Evolutionary conservation across 495 filamentous ascomycete species (phyloP).

Genomic region (Mytilinidion resinicola): DNA sequence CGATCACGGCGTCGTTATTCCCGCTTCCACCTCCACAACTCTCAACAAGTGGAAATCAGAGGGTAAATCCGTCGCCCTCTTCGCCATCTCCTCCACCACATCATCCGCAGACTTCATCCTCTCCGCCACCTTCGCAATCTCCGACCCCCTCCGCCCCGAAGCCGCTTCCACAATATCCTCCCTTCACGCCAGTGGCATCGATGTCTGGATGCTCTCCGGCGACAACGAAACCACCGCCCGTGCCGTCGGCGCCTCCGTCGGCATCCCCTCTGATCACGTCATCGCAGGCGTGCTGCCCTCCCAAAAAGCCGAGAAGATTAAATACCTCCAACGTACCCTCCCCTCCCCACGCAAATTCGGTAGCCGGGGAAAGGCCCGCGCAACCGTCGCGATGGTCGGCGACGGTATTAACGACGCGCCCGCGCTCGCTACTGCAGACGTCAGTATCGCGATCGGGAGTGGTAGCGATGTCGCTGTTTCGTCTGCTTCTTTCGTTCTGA

Average conservation of each 20-base stretch:
- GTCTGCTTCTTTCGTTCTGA: conserved; percentile 76
- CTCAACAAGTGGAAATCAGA: conserved; percentile 32
- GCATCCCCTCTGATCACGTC: conserved; percentile 67
- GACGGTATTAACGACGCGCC: conserved; percentile 91
- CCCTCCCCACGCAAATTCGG: neutral
- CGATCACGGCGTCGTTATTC: conserved; percentile 27
- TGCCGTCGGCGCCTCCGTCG: conserved; percentile 66
- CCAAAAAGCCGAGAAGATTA: conserved; percentile 80
- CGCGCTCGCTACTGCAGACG: conserved; percentile 76
- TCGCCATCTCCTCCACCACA: conserved; percentile 11
- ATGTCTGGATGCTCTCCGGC: conserved; percentile 89
- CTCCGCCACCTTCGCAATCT: conserved; percentile 29
- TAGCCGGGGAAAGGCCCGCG: conserved; percentile 1
- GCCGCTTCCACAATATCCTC: conserved; percentile 57
- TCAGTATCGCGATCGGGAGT: conserved; percentile 77
- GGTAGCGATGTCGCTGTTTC: conserved; percentile 82
- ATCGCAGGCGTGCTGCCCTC: conserved; percentile 83
- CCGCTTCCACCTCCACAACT: neutral
- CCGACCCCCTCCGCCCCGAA: conserved; percentile 75
- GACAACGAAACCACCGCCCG: conserved; percentile 66
- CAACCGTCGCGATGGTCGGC: conserved; percentile 59
- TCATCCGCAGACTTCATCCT: conserved; percentile 1
- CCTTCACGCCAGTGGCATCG: conserved; percentile 59
- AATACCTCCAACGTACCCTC: conserved; percentile 60
- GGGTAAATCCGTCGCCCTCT: conserved; percentile 34